A percentile compares a stretch with the other conserved stretches of the same genome.
These are phyloP conservation scores for Wallacemonas sp. DNA, from an alignment of 208 protist species.

Conservation along the genomic window DNA sequence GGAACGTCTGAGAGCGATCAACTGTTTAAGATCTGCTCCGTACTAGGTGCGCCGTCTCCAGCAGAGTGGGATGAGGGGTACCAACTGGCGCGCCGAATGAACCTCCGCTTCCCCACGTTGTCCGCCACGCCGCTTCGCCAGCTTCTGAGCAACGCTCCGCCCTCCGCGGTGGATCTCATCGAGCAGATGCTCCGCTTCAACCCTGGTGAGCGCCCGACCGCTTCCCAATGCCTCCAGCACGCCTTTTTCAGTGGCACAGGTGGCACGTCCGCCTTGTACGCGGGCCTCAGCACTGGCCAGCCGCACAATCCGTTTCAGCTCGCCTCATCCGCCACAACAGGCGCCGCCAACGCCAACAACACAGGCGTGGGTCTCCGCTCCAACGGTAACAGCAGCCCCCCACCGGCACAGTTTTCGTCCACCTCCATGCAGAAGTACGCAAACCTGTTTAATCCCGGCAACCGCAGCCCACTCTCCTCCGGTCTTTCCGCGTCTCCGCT, in stretches of 20 bases:
- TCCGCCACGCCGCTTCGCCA: slow-evolving; percentile 83
- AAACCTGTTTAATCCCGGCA: slow-evolving; percentile 62
- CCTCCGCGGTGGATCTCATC: slow-evolving; percentile 96
- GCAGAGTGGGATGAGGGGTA: slow-evolving; percentile 94
- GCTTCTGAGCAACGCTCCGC: slow-evolving; percentile 89
- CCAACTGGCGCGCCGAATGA: slow-evolving; percentile 88
- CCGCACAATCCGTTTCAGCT: slow-evolving; percentile 91
- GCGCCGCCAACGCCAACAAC: slow-evolving; percentile 21
- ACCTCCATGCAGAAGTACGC: slow-evolving; percentile 58
- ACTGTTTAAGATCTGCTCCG: slow-evolving; percentile 96
- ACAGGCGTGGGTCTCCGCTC: slow-evolving; percentile 32
- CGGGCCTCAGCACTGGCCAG: slow-evolving; percentile 82
- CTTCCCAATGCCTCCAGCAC: slow-evolving; percentile 93
- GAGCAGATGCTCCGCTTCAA: slow-evolving; percentile 95
- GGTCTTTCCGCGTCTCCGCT: slow-evolving; percentile 23
- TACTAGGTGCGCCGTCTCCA: slow-evolving; percentile 88
- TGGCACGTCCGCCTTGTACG: slow-evolving; percentile 71
- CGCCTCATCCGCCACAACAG: slow-evolving; percentile 24
- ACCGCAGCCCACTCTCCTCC: slow-evolving; percentile 47
- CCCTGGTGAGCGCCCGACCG: slow-evolving; percentile 94
- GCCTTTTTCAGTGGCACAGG: slow-evolving; percentile 93
- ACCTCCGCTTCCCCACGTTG: slow-evolving; percentile 95
- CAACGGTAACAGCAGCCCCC: slow-evolving; percentile 43
- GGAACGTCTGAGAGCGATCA: slow-evolving; percentile 94
- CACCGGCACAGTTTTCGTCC: slow-evolving; percentile 32